phyloP scores from a whole-genome alignment of 768 basidiomycete species.

The Mycena haematopus region DNA sequence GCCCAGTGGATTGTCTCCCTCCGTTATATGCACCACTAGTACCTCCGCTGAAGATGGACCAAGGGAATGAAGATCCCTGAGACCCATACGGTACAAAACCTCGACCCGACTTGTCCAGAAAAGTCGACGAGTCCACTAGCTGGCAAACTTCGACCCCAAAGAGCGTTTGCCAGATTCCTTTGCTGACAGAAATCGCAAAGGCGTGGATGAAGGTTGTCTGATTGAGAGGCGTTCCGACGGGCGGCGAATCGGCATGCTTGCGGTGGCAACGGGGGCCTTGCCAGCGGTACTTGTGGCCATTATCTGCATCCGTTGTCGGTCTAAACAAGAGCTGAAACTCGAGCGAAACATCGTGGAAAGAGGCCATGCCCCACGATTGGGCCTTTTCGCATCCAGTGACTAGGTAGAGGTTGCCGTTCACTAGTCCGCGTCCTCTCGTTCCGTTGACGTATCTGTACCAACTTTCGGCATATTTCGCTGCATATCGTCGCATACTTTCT shows the following conservation, averaged over 20 bases:
- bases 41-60: background rate
- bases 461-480: conserved; percentile 27
- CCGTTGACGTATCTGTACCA: conserved; percentile 32
- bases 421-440: conserved; percentile 13
- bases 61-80: background rate
- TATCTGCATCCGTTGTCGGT: background rate
- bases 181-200: too few species aligned
- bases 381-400: conserved; percentile 34
- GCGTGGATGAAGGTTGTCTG: too few species aligned
- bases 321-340: conserved; percentile 10
- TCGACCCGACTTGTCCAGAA: too few species aligned
- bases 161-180: too few species aligned
- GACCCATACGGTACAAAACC: background rate
- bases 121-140: too few species aligned
- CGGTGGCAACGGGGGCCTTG: background rate
- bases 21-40: background rate
- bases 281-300: conserved; percentile 3
- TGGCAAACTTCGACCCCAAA: too few species aligned
- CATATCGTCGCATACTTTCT: conserved; percentile 20
- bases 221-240: background rate
- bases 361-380: conserved; percentile 29
- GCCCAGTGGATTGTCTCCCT: background rate
- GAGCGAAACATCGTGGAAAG: conserved; percentile 17
- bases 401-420: conserved; percentile 29
- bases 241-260: background rate